Conservation (phyloP, 164 flowering plant species). For the Aristolochia contorta region DNA sequence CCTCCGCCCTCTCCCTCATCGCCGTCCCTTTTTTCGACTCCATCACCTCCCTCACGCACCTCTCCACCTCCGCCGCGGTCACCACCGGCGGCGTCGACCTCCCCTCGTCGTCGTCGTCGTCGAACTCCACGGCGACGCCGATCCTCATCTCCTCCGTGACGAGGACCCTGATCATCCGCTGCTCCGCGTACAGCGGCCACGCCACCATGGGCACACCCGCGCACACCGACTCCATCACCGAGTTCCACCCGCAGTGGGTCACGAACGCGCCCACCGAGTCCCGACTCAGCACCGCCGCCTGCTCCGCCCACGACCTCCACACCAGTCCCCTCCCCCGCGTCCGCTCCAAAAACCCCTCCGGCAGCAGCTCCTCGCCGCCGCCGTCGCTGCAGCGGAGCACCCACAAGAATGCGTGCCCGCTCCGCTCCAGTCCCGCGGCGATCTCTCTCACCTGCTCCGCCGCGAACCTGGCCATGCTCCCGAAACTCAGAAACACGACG, state of each 20-base stretch:
- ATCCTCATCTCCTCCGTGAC: constrained; percentile 29
- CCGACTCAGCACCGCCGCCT: constrained; percentile 26
- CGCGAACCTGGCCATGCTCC: constrained; percentile 28
- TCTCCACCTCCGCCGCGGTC: constrained; percentile 21
- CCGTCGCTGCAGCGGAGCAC: constrained; percentile 24
- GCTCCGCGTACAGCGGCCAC: constrained; percentile 45
- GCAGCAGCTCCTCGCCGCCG: constrained; percentile 18
- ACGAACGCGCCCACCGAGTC: constrained; percentile 36
- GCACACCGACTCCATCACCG: constrained; percentile 28
- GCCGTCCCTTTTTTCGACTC: constrained; percentile 11
- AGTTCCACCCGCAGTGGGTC: constrained; percentile 49
- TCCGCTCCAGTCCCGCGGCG: constrained; percentile 33
- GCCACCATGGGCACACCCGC: constrained; percentile 42
- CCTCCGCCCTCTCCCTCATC: constrained; percentile 3
- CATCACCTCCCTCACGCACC: constrained; percentile 12
- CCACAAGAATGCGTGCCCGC: constrained; percentile 37
- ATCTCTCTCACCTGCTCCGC: constrained; percentile 29
- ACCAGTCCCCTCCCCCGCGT: constrained; percentile 27
- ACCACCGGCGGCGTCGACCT: too few species aligned
- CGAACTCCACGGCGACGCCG: constrained; percentile 17
- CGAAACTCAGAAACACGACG: constrained; percentile 38
- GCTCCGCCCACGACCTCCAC: constrained; percentile 38
- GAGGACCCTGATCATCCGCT: constrained; percentile 19
- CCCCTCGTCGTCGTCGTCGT: constrained; percentile 17
- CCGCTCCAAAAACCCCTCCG: constrained; percentile 29